These are phyloP conservation scores for Bassia scoparia DNA, from an alignment of 148 eudicot genomes.

Conservation along the genomic window DNA sequence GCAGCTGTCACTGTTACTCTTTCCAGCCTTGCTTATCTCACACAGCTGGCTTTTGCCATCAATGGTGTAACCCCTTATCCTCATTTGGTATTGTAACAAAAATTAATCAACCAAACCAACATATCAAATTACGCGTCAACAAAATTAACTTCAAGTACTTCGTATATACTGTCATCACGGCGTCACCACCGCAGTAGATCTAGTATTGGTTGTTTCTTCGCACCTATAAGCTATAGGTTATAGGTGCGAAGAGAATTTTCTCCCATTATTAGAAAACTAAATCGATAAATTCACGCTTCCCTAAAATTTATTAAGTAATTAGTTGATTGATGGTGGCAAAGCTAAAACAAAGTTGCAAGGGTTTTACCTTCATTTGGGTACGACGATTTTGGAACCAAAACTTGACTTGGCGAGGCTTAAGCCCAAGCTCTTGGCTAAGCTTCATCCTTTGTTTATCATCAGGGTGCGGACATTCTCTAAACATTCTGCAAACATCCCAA, in stretches of 20 bases:
- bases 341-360: too few relatives aligned
- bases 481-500: constrained; percentile 50
- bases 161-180: not conserved
- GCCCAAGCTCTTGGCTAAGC: constrained; percentile 86
- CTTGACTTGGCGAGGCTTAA: constrained; percentile 93
- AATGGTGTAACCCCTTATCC: constrained; percentile 23
- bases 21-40: not conserved
- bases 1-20: constrained; percentile 25
- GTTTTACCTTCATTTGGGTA: constrained; percentile 87
- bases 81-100: constrained; percentile 9
- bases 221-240: not conserved
- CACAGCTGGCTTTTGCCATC: constrained; percentile 29
- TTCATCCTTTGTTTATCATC: constrained; percentile 90
- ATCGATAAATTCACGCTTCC: too few relatives aligned
- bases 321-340: too few relatives aligned
- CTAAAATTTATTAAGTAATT: too few relatives aligned
- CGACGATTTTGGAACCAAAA: constrained; percentile 99
- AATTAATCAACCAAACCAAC: not conserved
- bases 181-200: not conserved
- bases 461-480: constrained; percentile 91
- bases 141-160: not conserved
- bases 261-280: not conserved
- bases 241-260: not conserved
- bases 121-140: not conserved
- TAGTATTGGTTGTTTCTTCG: not conserved